These are phyloP conservation scores for Calocybe cyanea DNA, from an alignment of 768 basidiomycete species.

Conservation along the genomic window DNA sequence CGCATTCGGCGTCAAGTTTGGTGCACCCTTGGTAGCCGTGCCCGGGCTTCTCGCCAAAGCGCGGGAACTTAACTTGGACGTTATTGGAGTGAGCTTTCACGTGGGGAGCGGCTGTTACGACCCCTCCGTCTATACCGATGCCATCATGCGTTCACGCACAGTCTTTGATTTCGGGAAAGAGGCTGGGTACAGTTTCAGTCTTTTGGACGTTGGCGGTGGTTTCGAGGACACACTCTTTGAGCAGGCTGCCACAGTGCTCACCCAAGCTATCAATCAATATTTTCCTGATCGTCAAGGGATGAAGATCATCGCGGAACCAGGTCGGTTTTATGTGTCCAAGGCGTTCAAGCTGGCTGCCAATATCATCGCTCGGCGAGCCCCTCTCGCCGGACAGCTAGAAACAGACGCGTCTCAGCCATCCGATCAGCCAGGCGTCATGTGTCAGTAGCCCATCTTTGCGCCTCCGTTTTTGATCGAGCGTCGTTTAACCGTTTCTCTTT, in stretches of 20 bases:
- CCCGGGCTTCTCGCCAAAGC: slow-evolving; percentile 79
- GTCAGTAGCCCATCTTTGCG: slow-evolving; percentile 56
- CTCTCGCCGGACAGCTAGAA: slow-evolving; percentile 32
- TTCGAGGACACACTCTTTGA: slow-evolving; percentile 91
- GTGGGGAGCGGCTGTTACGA: slow-evolving; percentile 98
- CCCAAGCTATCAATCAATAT: slow-evolving; percentile 64
- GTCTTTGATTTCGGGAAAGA: slow-evolving; percentile 87
- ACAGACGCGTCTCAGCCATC: slow-evolving; percentile 25
- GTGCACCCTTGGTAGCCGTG: slow-evolving; percentile 82
- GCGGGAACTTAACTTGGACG: slow-evolving; percentile 71
- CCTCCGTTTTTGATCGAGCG: slow-evolving; percentile 1
- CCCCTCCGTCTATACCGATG: slow-evolving; percentile 84
- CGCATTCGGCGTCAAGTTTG: slow-evolving; percentile 92
- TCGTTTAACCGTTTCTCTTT: slow-evolving; percentile 12
- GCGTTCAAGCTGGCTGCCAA: slow-evolving; percentile 92
- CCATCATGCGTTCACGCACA: slow-evolving; percentile 72
- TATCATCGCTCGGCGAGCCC: slow-evolving; percentile 85
- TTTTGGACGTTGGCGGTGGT: slow-evolving; percentile 95
- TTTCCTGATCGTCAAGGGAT: slow-evolving; percentile 74
- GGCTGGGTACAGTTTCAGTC: slow-evolving; percentile 74
- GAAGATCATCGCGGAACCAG: slow-evolving; percentile 92
- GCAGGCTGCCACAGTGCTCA: slow-evolving; percentile 67
- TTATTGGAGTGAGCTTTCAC: slow-evolving; percentile 96
- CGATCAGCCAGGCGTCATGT: slow-evolving; percentile 71
- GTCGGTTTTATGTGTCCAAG: slow-evolving; percentile 87